A percentile compares a stretch with the other conserved stretches of the same genome.
Evolutionary conservation across 1,284 basidiomycete genomes (phyloP).

Genomic region (Wallemia ichthyophaga): DNA sequence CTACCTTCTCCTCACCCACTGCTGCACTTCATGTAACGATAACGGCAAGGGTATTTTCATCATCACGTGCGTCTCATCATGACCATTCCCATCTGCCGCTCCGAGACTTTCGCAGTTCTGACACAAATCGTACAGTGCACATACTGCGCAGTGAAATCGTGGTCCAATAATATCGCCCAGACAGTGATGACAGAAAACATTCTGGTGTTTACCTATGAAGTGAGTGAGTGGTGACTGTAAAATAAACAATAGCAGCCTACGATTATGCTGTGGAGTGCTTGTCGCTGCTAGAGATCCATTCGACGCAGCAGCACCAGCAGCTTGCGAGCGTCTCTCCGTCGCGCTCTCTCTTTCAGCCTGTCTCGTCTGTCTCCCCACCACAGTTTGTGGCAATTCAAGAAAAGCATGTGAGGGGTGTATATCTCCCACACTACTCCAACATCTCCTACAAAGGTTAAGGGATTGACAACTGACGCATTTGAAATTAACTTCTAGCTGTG

Average conservation of each 20-base stretch:
- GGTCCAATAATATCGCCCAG: background rate
- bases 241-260: background rate
- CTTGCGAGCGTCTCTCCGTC: background rate
- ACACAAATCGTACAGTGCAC: background rate
- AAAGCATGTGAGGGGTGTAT: conserved; percentile 65
- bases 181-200: background rate
- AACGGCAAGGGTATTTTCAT: background rate
- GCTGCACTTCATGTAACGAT: background rate
- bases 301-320: background rate
- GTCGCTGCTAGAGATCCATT: background rate
- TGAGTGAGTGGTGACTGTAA: background rate
- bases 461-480: conserved; percentile 33
- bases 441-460: conserved; percentile 48
- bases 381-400: conserved; percentile 36
- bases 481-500: background rate
- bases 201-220: background rate
- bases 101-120: background rate
- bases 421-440: conserved; percentile 48
- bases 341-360: background rate
- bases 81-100: background rate
- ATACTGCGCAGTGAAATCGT: background rate
- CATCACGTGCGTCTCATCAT: background rate
- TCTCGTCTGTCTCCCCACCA: too few species aligned
- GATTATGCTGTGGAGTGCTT: background rate
- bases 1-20: background rate